phyloP scores from a whole-genome alignment of 306 rosid genomes.

The Oxytropis ochrocephala region DNA sequence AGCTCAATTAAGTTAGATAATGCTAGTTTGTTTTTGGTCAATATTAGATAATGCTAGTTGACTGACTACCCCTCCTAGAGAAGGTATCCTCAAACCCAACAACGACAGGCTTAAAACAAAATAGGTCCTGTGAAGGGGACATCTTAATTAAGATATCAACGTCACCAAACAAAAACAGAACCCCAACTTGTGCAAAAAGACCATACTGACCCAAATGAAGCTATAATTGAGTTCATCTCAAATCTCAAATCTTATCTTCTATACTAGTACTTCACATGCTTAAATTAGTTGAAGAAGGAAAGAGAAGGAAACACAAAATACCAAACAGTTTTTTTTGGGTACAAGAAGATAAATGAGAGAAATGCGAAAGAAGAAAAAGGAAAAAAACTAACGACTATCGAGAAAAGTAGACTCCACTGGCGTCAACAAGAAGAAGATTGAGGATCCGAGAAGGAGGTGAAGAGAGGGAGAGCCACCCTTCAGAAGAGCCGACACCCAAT shows the following conservation, averaged over 20 bases:
- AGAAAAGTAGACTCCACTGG: too few species aligned
- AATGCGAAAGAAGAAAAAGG: too few species aligned
- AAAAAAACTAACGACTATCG: too few species aligned
- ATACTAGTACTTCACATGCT: background rate
- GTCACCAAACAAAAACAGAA: conserved; percentile 14
- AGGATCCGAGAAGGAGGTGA: too few species aligned
- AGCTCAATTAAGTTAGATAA: conserved; percentile 13
- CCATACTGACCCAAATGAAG: conserved; percentile 14
- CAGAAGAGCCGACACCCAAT: too few species aligned
- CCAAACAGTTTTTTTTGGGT: background rate
- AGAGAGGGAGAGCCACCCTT: too few species aligned
- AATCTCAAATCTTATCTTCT: background rate
- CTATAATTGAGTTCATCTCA: conserved; percentile 7
- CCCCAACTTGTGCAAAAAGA: conserved; percentile 9
- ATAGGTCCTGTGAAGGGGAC: conserved; percentile 29
- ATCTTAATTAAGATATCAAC: conserved; percentile 20
- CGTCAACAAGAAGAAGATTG: too few species aligned
- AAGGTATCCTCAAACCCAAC: conserved; percentile 23
- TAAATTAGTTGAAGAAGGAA: background rate
- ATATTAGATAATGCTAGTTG: too few species aligned
- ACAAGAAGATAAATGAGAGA: too few species aligned
- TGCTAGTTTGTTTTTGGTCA: background rate
- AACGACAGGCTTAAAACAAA: conserved; percentile 24
- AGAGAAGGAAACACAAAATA: conserved; percentile 15
- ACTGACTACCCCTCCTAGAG: conserved; percentile 32